A percentile compares a stretch with the other conserved stretches of the same genome.
These are phyloP conservation scores for Debaryomyces nepalensis DNA, from an alignment of 1,139 yeast genomes.

Conservation along the genomic window DNA sequence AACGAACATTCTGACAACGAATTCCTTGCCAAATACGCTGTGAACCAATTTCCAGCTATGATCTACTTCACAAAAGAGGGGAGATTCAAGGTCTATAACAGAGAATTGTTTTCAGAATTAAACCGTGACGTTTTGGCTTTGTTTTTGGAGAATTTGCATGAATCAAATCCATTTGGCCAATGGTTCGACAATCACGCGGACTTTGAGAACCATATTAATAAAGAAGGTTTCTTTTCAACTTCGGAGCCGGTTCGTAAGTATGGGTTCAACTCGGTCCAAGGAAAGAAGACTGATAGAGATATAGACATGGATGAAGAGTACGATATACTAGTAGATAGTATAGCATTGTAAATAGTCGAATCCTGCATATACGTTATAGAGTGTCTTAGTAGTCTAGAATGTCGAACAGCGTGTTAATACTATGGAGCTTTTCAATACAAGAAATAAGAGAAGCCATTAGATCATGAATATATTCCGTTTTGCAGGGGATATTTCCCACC, in stretches of 20 bases:
- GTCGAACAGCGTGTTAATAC: conserved; percentile 12
- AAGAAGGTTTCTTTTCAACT: conserved; percentile 19
- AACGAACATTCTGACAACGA: conserved; percentile 26
- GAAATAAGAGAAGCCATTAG: conserved; percentile 2
- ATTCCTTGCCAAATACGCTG: conserved; percentile 28
- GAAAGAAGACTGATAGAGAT: conserved; percentile 13
- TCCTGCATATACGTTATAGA: conserved; percentile 15
- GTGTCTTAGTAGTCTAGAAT: background rate
- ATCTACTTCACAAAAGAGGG: conserved; percentile 29
- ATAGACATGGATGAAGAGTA: conserved; percentile 27
- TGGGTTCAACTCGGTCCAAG: conserved; percentile 28
- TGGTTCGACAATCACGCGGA: conserved; percentile 26
- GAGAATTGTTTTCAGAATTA: no score
- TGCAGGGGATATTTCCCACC: conserved; percentile 79
- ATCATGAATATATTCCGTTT: conserved; percentile 59
- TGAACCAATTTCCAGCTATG: conserved; percentile 42
- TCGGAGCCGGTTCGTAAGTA: conserved; percentile 16
- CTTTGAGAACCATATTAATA: conserved; percentile 19
- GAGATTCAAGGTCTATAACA: conserved; percentile 31
- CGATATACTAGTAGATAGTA: conserved; percentile 23
- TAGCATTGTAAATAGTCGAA: conserved; percentile 21
- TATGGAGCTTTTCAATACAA: background rate
- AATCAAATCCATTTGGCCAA: conserved; percentile 20
- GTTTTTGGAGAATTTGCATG: conserved; percentile 28
- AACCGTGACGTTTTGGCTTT: conserved; percentile 23